Evolutionary conservation across 352 stramenopile species (phyloP).

Genomic region (Aphanomyces cochlioides): DNA sequence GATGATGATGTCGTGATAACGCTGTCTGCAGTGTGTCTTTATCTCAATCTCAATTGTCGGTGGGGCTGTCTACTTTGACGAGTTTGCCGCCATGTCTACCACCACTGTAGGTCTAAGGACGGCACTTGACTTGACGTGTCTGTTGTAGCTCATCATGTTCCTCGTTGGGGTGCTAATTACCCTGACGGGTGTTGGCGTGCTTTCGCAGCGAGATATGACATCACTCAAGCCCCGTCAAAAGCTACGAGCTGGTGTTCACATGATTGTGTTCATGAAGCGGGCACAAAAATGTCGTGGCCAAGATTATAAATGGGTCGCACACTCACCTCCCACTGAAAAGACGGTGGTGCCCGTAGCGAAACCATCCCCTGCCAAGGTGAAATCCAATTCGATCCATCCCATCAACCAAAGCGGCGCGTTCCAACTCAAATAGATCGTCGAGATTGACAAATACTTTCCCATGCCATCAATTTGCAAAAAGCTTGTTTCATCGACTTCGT

Average conservation of each 20-base stretch:
- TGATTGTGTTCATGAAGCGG: conserved; percentile 66
- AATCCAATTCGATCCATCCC: conserved; percentile 43
- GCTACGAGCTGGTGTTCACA: conserved; percentile 48
- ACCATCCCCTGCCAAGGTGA: conserved; percentile 40
- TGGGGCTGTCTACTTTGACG: conserved; percentile 86
- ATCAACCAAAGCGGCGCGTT: conserved; percentile 22
- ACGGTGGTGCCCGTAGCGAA: not conserved
- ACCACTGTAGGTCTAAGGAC: not conserved
- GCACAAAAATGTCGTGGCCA: conserved; percentile 40
- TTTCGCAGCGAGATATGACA: conserved; percentile 68
- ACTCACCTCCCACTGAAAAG: not conserved
- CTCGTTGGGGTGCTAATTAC: conserved; percentile 64
- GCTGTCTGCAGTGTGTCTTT: conserved; percentile 72
- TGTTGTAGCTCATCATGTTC: conserved; percentile 56
- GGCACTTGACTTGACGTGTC: not conserved
- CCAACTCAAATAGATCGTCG: conserved; percentile 22
- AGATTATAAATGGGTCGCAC: not conserved
- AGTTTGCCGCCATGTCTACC: conserved; percentile 55
- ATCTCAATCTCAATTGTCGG: conserved; percentile 87
- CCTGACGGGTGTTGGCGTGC: conserved; percentile 62
- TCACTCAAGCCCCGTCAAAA: conserved; percentile 43
- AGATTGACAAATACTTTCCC: too few species aligned
- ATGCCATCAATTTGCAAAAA: not conserved
- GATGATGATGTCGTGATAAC: not conserved
- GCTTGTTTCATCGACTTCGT: not conserved